Base-by-base conservation (phyloP, 768 basidiomycete species). In the Kwoniella sp. region DNA sequence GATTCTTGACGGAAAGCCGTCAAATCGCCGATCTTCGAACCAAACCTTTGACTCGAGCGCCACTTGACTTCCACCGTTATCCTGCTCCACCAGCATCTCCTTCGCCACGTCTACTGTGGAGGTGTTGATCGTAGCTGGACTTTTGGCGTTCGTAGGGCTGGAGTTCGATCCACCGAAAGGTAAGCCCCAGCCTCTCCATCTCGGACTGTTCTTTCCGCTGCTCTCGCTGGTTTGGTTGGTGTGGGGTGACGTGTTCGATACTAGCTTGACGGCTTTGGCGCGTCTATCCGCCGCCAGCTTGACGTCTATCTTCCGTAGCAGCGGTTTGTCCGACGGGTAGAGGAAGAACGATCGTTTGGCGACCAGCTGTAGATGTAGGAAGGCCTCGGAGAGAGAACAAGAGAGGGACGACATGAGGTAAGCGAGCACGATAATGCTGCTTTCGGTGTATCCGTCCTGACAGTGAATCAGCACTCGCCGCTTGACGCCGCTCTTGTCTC, bases 1-100 rank as follows among this genome's bases (percentile, higher is more conserved):
- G 67, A 98, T 93, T 25, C 93, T 85, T 74, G 90, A 92, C 17
- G 95, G 95, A 83, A 98, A 94, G 74, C 95, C 94, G 79, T 98
- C 94, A 78, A 97, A 98, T 66, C 91, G 82, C 34, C 87, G 86
- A 78, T 93, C 92, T 73, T 93, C 89, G 82, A 97, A 96, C 94
- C 94, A 98, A n/a, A 88, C 85, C 81, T 90, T 90, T 1, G 68
- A 68, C 23, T 70, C 54, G 37, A 57, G 26, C n/a, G 54, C 47
- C 11, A 20, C 57, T 25, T 62, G 28, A 41, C 66, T 68, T 20
- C 71, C 71, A 0, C 68, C 72, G 17, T 22, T 31, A 45, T 70
- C 70, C 45, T 73, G 70, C 26, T 67, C 61, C 26, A 41, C 30
- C 45, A 73, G 53, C 57, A 71, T 23, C 17, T 70, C 55, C 38